phyloP scores from a whole-genome alignment of 352 stramenopile species.

The Pythium aphanidermatum region DNA sequence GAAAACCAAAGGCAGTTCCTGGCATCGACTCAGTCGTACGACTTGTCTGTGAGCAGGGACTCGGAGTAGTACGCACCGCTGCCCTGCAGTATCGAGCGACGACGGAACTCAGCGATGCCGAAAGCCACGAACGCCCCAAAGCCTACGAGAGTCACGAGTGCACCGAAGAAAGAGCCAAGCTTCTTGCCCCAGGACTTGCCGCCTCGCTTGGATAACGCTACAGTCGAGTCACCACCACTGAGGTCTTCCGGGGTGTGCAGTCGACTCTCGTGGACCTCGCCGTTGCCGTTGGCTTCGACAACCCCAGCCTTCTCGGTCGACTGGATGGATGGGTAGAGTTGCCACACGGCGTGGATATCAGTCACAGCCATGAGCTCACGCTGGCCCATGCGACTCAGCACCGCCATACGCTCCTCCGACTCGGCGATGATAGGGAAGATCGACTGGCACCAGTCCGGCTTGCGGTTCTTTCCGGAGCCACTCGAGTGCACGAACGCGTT shows the following conservation, averaged over 20 bases:
- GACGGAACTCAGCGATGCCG: constrained; percentile 20
- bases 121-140: constrained; percentile 29
- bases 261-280: constrained; percentile 45
- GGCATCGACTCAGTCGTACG: constrained; percentile 23
- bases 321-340: constrained; percentile 58
- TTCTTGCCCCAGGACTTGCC: constrained; percentile 17
- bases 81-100: constrained; percentile 19
- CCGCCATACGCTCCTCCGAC: constrained; percentile 32
- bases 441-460: constrained; percentile 51
- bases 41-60: constrained; percentile 58
- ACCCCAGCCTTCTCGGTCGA: constrained; percentile 18
- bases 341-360: constrained; percentile 74
- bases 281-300: constrained; percentile 10
- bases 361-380: constrained; percentile 58
- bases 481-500: constrained; percentile 49
- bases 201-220: background rate
- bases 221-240: background rate
- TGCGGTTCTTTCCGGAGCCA: background rate
- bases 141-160: constrained; percentile 44
- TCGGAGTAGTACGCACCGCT: constrained; percentile 45
- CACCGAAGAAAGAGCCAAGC: constrained; percentile 56
- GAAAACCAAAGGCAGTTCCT: background rate
- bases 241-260: constrained; percentile 53
- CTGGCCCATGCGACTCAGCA: constrained; percentile 70
- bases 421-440: constrained; percentile 58